Percentiles rank a stretch among this genome's conserved stretches.
phyloP scores from a whole-genome alignment of 805 yeast species.

The Dipodascopsis tothii region DNA sequence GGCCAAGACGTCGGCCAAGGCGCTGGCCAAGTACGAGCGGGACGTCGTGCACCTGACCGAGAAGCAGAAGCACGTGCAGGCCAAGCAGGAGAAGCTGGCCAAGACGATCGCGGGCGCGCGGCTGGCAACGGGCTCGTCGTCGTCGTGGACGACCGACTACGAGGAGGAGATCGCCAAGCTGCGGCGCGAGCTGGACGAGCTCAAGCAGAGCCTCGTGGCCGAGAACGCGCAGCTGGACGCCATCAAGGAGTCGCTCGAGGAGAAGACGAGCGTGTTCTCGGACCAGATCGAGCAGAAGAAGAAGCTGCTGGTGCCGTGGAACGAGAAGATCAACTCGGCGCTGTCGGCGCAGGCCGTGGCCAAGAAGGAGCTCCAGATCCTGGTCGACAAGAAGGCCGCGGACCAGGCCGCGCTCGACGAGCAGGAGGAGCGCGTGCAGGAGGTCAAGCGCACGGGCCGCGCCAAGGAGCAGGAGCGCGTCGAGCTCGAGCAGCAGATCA shows the following conservation, averaged over 20 bases:
- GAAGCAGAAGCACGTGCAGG: constrained; percentile 56
- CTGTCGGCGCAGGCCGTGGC: constrained; percentile 60
- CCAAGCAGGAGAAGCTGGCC: constrained; percentile 51
- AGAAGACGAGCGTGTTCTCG: constrained; percentile 64
- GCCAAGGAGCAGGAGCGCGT: constrained; percentile 42
- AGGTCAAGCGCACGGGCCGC: constrained; percentile 43
- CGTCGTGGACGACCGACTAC: constrained; percentile 41
- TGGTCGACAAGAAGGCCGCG: constrained; percentile 41
- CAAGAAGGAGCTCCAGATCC: constrained; percentile 55
- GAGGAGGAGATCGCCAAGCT: constrained; percentile 40
- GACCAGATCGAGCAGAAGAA: constrained; percentile 58
- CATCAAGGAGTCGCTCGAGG: constrained; percentile 58
- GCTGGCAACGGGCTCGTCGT: constrained; percentile 40
- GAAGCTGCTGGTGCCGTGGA: constrained; percentile 74
- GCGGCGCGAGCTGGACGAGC: constrained; percentile 39
- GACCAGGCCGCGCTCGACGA: constrained; percentile 40
- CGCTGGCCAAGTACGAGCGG: constrained; percentile 40
- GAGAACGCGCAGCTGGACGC: constrained; percentile 56
- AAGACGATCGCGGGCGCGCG: constrained; percentile 47
- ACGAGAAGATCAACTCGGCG: constrained; percentile 53
- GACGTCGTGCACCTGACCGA: constrained; percentile 68
- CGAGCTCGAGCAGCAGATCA: constrained; percentile 43
- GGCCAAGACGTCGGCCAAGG: constrained; percentile 28
- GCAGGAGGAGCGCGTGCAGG: constrained; percentile 40
- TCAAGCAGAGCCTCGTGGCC: constrained; percentile 39